Base-by-base conservation (phyloP, 2,329 filamentous ascomycete genomes). In the Neonectria coccinea region DNA sequence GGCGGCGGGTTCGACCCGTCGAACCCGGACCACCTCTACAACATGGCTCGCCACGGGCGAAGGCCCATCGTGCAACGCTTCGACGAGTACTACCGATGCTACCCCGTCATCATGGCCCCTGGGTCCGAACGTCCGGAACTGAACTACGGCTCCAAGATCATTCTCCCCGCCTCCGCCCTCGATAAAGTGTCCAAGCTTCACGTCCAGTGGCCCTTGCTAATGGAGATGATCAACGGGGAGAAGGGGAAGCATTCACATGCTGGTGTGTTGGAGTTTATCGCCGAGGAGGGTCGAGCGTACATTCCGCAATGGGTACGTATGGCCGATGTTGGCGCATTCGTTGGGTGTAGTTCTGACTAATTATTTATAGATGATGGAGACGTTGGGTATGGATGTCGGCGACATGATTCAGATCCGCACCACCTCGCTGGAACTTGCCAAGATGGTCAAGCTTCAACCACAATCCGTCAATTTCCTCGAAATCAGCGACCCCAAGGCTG, bases 41-140 rank as follows among this genome's bases (percentile, higher is more conserved):
- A 82, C 75, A 81, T 85, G 79, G 82, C 82, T 41, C 79, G 78
- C 62, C 73, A 76, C 59, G 79, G 81, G 62, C 83, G 85, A 64
- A 80, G 84, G 57, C 79, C 84, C 78, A 74, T 84, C 81, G 72
- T 83, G 57, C 92, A 93, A 73, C 92, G 94, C 65, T 99, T 99
- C 83, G 95, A 99, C 80, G 96, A 99, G 80, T 98, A 97, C 83
- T 98, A 97, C 82, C 91, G 96, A 75, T 97, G 94, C 84, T 99
- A 98, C 76, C 96, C 96, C 47, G 88, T 97, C 74, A 90, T 91
- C 73, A 98, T 99, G 94, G 89, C 97, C 67, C 93, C 94, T 12
- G 94, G 95, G 3, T 89, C 93, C 41, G 94, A 97, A 74, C 88
- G 96, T 70, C 91, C 92, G 56, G 91, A 94, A 71, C 90, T 97